phyloP scores from a whole-genome alignment of 352 stramenopile species.

The Phytophthora pseudosyringae region DNA sequence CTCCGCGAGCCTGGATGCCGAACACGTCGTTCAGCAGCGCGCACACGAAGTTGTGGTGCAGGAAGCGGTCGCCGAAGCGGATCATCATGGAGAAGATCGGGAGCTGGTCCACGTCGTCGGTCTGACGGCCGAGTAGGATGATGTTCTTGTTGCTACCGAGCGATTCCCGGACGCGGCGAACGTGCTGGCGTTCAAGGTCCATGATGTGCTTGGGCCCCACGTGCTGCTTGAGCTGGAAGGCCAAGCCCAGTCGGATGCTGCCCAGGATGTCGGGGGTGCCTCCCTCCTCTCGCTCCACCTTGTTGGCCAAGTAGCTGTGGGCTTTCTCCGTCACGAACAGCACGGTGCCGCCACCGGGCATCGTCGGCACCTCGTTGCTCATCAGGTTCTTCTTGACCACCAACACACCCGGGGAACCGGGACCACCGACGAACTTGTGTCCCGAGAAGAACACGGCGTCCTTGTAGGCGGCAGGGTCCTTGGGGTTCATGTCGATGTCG shows the following conservation, averaged over 20 bases:
- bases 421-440: slow-evolving; percentile 97
- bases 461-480: slow-evolving; percentile 60
- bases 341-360: slow-evolving; percentile 54
- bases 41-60: slow-evolving; percentile 99
- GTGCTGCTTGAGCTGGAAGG: slow-evolving; percentile 90
- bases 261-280: slow-evolving; percentile 96
- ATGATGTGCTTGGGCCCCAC: slow-evolving; percentile 62
- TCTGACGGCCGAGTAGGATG: slow-evolving; percentile 88
- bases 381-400: slow-evolving; percentile 94
- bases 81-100: slow-evolving; percentile 97
- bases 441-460: slow-evolving; percentile 96
- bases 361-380: slow-evolving; percentile 59
- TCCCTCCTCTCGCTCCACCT: slow-evolving; percentile 91
- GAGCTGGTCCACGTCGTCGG: slow-evolving; percentile 59
- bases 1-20: slow-evolving; percentile 84
- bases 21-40: slow-evolving; percentile 98
- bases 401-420: slow-evolving; percentile 92
- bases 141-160: slow-evolving; percentile 70
- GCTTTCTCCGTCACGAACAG: slow-evolving; percentile 65
- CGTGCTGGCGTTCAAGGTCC: slow-evolving; percentile 50
- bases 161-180: slow-evolving; percentile 42
- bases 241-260: slow-evolving; percentile 92
- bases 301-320: slow-evolving; percentile 81
- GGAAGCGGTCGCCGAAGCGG: slow-evolving; percentile 82
- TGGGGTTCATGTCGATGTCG: slow-evolving; percentile 97